Evolutionary conservation across 2,329 filamentous ascomycete species (phyloP), one percentile per base, ranked within the genome.

Genomic region (Talaromyces sp.): DNA sequence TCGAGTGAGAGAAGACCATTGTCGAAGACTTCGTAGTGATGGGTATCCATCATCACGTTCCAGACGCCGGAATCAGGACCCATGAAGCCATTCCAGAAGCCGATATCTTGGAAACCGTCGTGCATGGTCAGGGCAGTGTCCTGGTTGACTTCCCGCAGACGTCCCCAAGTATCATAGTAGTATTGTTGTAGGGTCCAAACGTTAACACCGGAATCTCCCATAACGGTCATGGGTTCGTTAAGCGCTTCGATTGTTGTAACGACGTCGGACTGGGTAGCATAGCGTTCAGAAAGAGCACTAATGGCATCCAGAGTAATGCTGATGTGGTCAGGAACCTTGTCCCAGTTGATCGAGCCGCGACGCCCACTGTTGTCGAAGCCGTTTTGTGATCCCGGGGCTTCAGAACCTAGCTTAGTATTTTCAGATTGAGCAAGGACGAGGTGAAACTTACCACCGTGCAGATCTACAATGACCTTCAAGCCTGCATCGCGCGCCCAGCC

Each of bases 11-110:
- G 75, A 31, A 83, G 76, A 0, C 75, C 77, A 25, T 80, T 73
- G 64, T 78, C 80, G 74, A 89, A 89, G 63, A 86, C 80, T 70
- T 89, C 84, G 71, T 90, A 90, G 70, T 89, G 85, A 71, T 90
- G 88, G 63, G 87, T 86, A 69, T 90, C 88, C 65, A 90, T 74
- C 52, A 84, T 82, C 44, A 88, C 82, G 54, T 84, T 82, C 55
- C 71, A 71, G 63, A 76, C 73, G 9, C 74, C 76, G 31, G 72
- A 70, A 21, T 75, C 77, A 1, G 78, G 76, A 1, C 79, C 83
- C 67, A 88, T 78, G 72, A 85, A 86, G 5, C 80, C 83, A 68
- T 89, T 89, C 83, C 85, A 90, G 6, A 77, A 79, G 50, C 75
- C 79, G 0, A 84, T 80, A 1, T 77, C 67, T 28, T 69, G 57